Base-by-base conservation (phyloP, 495 filamentous ascomycete genomes). In the Parmelia sp. region DNA sequence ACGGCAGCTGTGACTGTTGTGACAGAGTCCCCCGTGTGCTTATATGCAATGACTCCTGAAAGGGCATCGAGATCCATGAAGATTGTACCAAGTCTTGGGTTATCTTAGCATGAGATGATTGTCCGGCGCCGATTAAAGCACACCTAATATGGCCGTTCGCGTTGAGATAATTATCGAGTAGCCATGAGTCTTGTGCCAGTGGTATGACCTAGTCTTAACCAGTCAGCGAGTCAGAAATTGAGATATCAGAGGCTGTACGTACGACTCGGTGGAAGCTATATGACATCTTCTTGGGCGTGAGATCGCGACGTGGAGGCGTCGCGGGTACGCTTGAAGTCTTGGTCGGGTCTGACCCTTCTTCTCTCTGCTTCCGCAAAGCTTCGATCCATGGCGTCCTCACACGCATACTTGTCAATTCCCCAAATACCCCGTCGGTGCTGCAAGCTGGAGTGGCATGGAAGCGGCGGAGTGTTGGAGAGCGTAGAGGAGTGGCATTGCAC, bases 41-140 rank as follows among this genome's bases (percentile, higher is more conserved):
- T 89, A 71, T 92, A 91, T 29, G 88, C 88, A 61, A 95, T 82
- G 21, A 93, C 80, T 23, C 90, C 90, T 1, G 90, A 87, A 12
- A 93, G 71, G 2, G 90, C 90, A 75, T 93, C 90, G 11, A 95
- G 80, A 63, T 93, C 90, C 85, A 92, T 91, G 64, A 93, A 81
- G 21, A 92, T 73, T 0, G 88, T 85, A 0, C 90, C 90, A 9
- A 92, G 76, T 63, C 83, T 83, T 63, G 31, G 33, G 21, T 23
- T 57, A 36, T 27, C 45, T 63, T 37, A 57, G 58, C 21, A 68
- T 51, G 40, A 58, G 61, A 21, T 61, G 57, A 31, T 35, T 4
- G 36, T 47, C 27, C 39, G 19, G 61, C 55, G 33, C 47, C 42
- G 25, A 57, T 57, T 27, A 6, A 36, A 58, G 65, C 69, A 55